Base-by-base conservation (phyloP, 306 rosid species). In the Sesbania bispinosa region DNA sequence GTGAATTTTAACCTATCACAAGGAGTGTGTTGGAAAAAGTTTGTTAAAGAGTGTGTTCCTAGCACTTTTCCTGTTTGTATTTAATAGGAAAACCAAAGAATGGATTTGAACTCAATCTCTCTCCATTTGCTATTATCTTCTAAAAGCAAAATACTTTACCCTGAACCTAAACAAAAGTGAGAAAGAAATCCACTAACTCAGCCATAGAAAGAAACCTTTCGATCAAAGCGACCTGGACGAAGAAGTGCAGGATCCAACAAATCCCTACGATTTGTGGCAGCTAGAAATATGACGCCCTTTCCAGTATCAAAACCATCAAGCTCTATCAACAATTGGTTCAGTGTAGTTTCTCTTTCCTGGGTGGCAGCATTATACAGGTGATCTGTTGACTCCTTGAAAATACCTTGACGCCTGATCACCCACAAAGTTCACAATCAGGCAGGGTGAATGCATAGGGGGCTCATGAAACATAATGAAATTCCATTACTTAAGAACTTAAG, bases 291-390 rank as follows among this genome's bases (percentile, higher is more conserved):
- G 73, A 94, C 97, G 51, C 99, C 99, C 88, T 91, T 94, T 52
- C 99, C 99, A 18, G 99, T 94, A 85, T 94, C 99, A 76, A 94
- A 94, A 38, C 99, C 99, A 76, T 94, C 99, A 80, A 94, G 99
- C 80, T 94, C 97, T 59, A 91, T 94, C 77, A 91, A 77, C 73
- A 94, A 89, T 80, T 94, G 99, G 80, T 94, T 94, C 89, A 94
- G 74, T 64, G 99, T 91, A 46, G 99, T 94, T 85, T 94, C 99
- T 85, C 99, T 89, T 89, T 94, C 99, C 83, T 94, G 97, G 60
- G 97, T 94, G 70, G 96, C 95, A 26, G 99, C 99, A 52, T 94
- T 94, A 80, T 94, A 89, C 52, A 89, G 82, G 16, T 85, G 86
- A 76, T 91, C 97, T 4, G 83, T 19, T 32, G 88, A 62, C 70